phyloP scores from a whole-genome alignment of 768 basidiomycete genomes.

The Fomitopsis pulvina region DNA sequence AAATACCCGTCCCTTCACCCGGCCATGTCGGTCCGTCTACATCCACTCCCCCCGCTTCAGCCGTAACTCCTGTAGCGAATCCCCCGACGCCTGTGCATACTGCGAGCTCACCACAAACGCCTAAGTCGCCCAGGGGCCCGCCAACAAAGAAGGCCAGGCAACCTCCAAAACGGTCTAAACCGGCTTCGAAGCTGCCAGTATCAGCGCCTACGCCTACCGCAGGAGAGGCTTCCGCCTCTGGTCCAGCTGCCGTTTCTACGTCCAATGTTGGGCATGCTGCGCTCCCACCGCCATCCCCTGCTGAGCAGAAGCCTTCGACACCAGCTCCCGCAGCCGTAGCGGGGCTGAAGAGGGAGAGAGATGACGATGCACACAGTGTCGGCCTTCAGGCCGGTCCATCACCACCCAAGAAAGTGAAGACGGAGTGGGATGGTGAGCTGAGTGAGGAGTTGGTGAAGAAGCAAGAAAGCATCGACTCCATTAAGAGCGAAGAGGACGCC shows the following conservation, averaged over 20 bases:
- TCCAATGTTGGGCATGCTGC: conserved; percentile 28
- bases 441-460: conserved; percentile 42
- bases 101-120: conserved; percentile 54
- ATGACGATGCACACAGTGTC: conserved; percentile 32
- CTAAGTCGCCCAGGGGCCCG: conserved; percentile 67
- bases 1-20: conserved; percentile 3
- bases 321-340: conserved; percentile 14
- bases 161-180: not conserved
- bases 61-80: conserved; percentile 45
- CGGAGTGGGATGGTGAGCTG: conserved; percentile 60
- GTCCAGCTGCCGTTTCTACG: conserved; percentile 24
- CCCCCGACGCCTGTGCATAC: conserved; percentile 31
- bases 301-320: conserved; percentile 12
- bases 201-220: conserved; percentile 18
- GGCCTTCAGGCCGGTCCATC: conserved; percentile 1
- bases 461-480: conserved; percentile 32
- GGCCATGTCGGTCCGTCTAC: conserved; percentile 8
- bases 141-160: conserved; percentile 39
- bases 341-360: conserved; percentile 45
- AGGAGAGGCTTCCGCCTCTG: conserved; percentile 3
- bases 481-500: conserved; percentile 66
- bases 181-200: conserved; percentile 23
- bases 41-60: conserved; percentile 21
- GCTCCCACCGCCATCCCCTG: conserved; percentile 23
- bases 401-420: conserved; percentile 32